A percentile compares a stretch with the other conserved stretches of the same genome.
These are phyloP conservation scores for Periconia macrospinosa DNA, from an alignment of 2,329 filamentous ascomycete species.

Conservation along the genomic window DNA sequence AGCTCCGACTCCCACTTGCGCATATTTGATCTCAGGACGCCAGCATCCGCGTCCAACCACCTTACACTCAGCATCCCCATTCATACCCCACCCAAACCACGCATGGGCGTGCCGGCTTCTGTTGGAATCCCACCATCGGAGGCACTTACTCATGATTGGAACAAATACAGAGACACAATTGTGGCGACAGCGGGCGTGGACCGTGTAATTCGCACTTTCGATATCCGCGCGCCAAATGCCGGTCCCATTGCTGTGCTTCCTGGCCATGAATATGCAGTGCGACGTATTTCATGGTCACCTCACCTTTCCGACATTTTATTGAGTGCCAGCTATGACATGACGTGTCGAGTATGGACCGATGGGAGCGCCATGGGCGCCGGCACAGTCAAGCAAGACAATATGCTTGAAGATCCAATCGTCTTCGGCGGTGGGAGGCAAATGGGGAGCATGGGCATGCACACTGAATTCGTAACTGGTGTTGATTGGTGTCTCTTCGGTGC, in stretches of 20 bases:
- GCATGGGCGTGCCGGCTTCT: constrained; percentile 45
- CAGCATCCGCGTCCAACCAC: constrained; percentile 84
- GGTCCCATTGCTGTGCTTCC: constrained; percentile 74
- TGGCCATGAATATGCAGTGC: constrained; percentile 89
- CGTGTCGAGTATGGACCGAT: constrained; percentile 90
- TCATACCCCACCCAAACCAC: constrained; percentile 65
- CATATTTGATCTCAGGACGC: constrained; percentile 88
- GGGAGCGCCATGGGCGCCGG: constrained; percentile 57
- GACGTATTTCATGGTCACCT: constrained; percentile 86
- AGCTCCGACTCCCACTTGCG: constrained; percentile 87
- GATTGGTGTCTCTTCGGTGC: constrained; percentile 98
- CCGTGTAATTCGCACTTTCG: constrained; percentile 82
- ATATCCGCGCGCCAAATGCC: constrained; percentile 74
- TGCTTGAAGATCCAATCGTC: constrained; percentile 41
- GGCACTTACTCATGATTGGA: constrained; percentile 96
- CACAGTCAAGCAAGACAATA: constrained; percentile 33
- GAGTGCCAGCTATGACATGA: constrained; percentile 97
- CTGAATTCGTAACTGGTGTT: constrained; percentile 93
- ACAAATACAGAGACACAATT: constrained; percentile 88
- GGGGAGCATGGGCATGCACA: constrained; percentile 88
- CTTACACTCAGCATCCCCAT: constrained; percentile 81
- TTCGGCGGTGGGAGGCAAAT: constrained; percentile 67
- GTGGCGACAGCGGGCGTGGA: constrained; percentile 91
- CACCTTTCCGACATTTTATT: constrained; percentile 87
- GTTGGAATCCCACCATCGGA: constrained; percentile 68